Evolutionary conservation across 805 yeast species (phyloP).

Genomic region (Saturnispora zaruensis): DNA sequence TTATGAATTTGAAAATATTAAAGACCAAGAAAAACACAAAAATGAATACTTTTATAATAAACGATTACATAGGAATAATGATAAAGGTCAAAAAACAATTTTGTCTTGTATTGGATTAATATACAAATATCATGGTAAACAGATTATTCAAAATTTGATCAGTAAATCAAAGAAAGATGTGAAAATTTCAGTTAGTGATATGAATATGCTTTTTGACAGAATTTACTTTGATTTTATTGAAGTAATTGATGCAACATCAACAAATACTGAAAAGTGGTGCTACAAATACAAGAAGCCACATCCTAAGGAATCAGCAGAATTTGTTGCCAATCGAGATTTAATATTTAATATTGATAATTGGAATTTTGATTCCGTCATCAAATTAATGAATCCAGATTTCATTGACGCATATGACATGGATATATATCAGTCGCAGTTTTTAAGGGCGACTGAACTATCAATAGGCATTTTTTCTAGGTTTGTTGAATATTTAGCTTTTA

Average conservation of each 20-base stretch:
- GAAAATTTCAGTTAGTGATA: slow-evolving; percentile 23
- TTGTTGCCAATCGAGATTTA: slow-evolving; percentile 6
- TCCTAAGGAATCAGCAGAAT: slow-evolving; percentile 1
- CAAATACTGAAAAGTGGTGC: neutral
- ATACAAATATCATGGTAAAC: slow-evolving; percentile 72
- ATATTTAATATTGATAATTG: slow-evolving; percentile 62
- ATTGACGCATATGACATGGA: slow-evolving; percentile 52
- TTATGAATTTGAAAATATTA: neutral
- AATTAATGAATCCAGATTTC: slow-evolving; percentile 78
- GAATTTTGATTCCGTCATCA: slow-evolving; percentile 65
- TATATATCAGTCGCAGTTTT: slow-evolving; percentile 50
- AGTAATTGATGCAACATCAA: slow-evolving; percentile 68
- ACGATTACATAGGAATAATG: slow-evolving; percentile 7
- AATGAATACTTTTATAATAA: slow-evolving; percentile 3
- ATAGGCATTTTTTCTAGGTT: slow-evolving; percentile 64
- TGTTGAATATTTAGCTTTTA: slow-evolving; percentile 60
- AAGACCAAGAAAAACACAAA: neutral
- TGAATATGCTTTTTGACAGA: slow-evolving; percentile 59
- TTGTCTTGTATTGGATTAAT: slow-evolving; percentile 86
- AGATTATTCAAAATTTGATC: slow-evolving; percentile 46
- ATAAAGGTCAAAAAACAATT: slow-evolving; percentile 7
- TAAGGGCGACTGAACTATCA: slow-evolving; percentile 64
- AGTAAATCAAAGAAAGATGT: slow-evolving; percentile 18
- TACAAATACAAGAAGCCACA: slow-evolving; percentile 1
- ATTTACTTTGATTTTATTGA: slow-evolving; percentile 79